Base-by-base conservation (phyloP, 78 protist species). In the Bodo saltans region DNA sequence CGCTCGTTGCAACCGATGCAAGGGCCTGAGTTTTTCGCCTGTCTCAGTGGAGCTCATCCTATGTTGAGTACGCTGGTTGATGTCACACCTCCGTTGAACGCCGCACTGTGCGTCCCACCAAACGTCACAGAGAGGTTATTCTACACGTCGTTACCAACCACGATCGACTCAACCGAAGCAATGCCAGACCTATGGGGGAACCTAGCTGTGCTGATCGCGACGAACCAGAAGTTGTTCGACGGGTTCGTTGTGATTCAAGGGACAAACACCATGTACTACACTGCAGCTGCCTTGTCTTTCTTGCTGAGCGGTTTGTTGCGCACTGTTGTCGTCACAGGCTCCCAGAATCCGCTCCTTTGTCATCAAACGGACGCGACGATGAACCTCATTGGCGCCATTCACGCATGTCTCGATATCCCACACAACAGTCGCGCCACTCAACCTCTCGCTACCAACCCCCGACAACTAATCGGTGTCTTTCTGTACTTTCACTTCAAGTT, bases 241-340 rank as follows among this genome's bases (percentile, higher is more conserved):
- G 94, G 87, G 17, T 92, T 93, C 33, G 92, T 93, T 17, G 82
- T 93, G 29, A 23, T 92, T 42, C 92, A 88, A 29, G 96, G 96
- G 33, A 93, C 95, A 0, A 95, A 93, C 86, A 93, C 96, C 32
- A 86, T 93, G 88, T 75, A 94, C 29, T 93, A 90, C 88, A 78
- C 93, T 8, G 79, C 93, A 0, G 60, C 90, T 33, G 96, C 96
- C 40, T 80, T 93, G 39, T 85, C 92, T 29, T 93, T 91, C 85
- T 78, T 93, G 88, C 85, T 93, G 23, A 88, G 84, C 33, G 84
- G 85, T 72, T 47, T 91, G 12, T 69, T 76, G 72, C 91, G 90
- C 70, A 29, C 94, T 0, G 94, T 93, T 3, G 75, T 92, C 37
- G n/a, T 92, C 29, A 92, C 95, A 0, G 95, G 95, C 60, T 72